Percentiles rank a stretch among this genome's conserved stretches.
Evolutionary conservation across 306 rosid genomes (phyloP).

Genomic region (Quercus wislizeni): DNA sequence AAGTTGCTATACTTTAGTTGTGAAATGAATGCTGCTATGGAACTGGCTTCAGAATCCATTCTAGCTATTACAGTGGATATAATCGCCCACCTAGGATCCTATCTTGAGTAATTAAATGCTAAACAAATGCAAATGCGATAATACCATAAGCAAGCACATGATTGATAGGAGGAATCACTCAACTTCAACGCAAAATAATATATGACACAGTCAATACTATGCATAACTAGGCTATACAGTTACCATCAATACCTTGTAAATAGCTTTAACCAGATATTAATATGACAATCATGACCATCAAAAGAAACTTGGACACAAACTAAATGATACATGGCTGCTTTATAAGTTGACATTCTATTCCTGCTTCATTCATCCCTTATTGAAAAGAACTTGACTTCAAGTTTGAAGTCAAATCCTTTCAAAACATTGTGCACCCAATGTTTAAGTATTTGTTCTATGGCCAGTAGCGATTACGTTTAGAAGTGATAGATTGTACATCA

Average conservation of each 20-base stretch:
- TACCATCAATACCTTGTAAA: not conserved
- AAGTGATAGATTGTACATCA: not conserved
- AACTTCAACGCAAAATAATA: no score
- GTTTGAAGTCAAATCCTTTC: not conserved
- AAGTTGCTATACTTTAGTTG: not conserved
- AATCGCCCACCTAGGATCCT: no score
- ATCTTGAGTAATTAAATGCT: no score
- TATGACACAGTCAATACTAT: no score
- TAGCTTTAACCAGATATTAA: not conserved
- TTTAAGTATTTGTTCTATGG: not conserved
- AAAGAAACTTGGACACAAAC: no score
- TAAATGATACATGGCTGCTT: not conserved
- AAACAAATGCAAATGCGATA: not conserved
- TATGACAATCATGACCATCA: no score
- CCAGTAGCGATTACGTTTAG: not conserved
- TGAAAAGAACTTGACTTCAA: not conserved
- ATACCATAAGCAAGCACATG: no score
- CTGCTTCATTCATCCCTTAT: not conserved
- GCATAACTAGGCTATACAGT: no score
- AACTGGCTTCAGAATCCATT: not conserved
- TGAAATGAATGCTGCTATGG: not conserved
- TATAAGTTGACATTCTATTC: not conserved
- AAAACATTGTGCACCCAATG: not conserved
- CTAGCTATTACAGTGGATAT: not conserved
- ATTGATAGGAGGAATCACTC: no score